Percentiles rank a stretch among this genome's conserved stretches.
phyloP scores from a whole-genome alignment of 768 basidiomycete genomes.

The Gloeostereum incarnatum region DNA sequence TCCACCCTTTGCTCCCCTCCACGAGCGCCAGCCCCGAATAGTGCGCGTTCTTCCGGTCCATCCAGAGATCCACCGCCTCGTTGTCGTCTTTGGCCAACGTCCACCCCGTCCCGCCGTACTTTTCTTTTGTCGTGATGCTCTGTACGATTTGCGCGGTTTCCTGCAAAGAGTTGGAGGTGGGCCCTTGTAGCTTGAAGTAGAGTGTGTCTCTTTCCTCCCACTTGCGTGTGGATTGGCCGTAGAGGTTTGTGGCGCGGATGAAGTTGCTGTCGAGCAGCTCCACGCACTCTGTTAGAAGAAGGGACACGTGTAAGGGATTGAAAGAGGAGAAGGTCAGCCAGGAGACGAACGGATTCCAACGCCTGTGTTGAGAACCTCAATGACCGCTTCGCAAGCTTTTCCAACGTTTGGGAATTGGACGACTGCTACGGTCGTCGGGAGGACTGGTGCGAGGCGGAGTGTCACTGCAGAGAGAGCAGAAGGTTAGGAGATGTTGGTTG shows the following conservation, averaged over 20 bases:
- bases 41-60: constrained; percentile 59
- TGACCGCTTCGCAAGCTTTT: constrained; percentile 65
- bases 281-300: constrained; percentile 53
- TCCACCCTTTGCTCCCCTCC: constrained; percentile 50
- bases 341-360: constrained; percentile 72
- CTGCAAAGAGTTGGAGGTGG: constrained; percentile 43
- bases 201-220: constrained; percentile 63
- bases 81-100: constrained; percentile 50
- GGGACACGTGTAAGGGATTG: not conserved
- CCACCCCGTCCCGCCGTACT: constrained; percentile 62
- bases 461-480: constrained; percentile 40
- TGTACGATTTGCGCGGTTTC: constrained; percentile 56
- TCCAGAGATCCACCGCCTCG: constrained; percentile 71
- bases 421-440: constrained; percentile 78
- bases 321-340: constrained; percentile 2
- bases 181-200: constrained; percentile 85
- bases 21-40: constrained; percentile 46
- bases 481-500: constrained; percentile 1
- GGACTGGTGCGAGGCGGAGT: constrained; percentile 67
- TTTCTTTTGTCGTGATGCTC: constrained; percentile 43
- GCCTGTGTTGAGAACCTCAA: constrained; percentile 62
- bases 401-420: constrained; percentile 74
- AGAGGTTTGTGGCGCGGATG: constrained; percentile 53
- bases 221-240: constrained; percentile 39
- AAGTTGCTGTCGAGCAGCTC: constrained; percentile 72